Evolutionary conservation across 176 grass and related monocot species (phyloP).

Genomic region (Hyparrhenia diplandra): DNA sequence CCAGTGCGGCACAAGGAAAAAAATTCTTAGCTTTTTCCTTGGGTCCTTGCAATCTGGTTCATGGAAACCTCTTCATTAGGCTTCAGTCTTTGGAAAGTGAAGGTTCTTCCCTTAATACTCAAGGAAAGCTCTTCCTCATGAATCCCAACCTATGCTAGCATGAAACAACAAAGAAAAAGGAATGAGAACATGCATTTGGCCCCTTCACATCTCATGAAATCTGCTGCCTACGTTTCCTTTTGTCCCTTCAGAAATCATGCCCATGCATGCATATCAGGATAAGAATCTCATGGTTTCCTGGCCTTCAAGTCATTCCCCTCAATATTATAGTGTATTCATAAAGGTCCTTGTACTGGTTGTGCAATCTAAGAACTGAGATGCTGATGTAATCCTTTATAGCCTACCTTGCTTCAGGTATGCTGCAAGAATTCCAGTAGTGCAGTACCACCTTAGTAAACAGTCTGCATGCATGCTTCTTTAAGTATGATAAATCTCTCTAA

Average conservation of each 20-base stretch:
- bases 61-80: constrained; percentile 10
- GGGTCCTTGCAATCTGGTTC: not conserved
- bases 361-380: constrained; percentile 16
- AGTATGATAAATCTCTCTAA: not conserved
- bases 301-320: constrained; percentile 52
- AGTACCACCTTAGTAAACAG: not conserved
- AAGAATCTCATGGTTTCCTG: constrained; percentile 55
- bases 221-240: constrained; percentile 40
- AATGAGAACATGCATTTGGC: constrained; percentile 37
- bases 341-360: constrained; percentile 6
- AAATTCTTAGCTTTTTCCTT: not conserved
- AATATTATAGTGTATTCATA: constrained; percentile 33
- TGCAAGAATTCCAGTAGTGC: not conserved
- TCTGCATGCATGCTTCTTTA: constrained; percentile 6
- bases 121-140: constrained; percentile 56
- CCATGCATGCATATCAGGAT: constrained; percentile 31
- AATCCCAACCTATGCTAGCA: constrained; percentile 24
- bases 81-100: constrained; percentile 39
- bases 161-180: constrained; percentile 43
- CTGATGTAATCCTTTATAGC: not conserved
- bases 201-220: constrained; percentile 36
- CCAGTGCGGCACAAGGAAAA: not conserved
- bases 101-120: constrained; percentile 83
- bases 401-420: not conserved
- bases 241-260: constrained; percentile 42